Base-by-base conservation (phyloP, 805 yeast species). In the Jamesozyma rosinii region DNA sequence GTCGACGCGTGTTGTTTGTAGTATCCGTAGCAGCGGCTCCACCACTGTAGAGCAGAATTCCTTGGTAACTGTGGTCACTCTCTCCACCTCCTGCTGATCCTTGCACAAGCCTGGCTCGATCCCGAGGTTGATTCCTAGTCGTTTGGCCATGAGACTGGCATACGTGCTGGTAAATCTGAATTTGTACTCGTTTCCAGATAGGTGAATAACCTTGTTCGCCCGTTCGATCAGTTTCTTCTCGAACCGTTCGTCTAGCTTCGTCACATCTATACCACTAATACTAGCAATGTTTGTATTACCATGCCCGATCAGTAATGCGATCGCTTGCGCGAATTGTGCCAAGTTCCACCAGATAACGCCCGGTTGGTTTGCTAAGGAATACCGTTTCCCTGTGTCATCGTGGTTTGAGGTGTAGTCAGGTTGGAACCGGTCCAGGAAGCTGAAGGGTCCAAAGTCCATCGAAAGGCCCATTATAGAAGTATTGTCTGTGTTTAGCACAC, bases 361-460 rank as follows among this genome's bases (percentile, higher is more conserved):
- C 0, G 97, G 97, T 10, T 86, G 81, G 55, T 84, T 87, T n/a
- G 73, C 72, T 64, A 82, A 89, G 6, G 87, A 76, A 59, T 92
- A 90, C 37, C 96, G 69, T 15, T 68, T 59, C 39, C 68, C 65
- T 35, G 71, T 73, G 61, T 92, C 98, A 56, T 88, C 97, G 44
- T 86, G 87, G 58, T 92, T 90, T 1, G 97, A 90, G 0, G 97
- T 84, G 57, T 74, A 90, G 39, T 72, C 63, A 14, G 94, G 89
- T 54, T 86, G 80, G 58, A 81, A 90, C 37, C 74, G 76, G 57
- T 89, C 96, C 82, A 89, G 74, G 47, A 88, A 83, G 17, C 94
- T 84, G 65, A 85, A 92, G 0, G 98, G 97, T 2, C 97, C 98
- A 62, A 82, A 92, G 63, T 90, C 98, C 63, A 92, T 75, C 0